Conservation (phyloP, 2,329 filamentous ascomycete species). For the Penicillium sp. region DNA sequence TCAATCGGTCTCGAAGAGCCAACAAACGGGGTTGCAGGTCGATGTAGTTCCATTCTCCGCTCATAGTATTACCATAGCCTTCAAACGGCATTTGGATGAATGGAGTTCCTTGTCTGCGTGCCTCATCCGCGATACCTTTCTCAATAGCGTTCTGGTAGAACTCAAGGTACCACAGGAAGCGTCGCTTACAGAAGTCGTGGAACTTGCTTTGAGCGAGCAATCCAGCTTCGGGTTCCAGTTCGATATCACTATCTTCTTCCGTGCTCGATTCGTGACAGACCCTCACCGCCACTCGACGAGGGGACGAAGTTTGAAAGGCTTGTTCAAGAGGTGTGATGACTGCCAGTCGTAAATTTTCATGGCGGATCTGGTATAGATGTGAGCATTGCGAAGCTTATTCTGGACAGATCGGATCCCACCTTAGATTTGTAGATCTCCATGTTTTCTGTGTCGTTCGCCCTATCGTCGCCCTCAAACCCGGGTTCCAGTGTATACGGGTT, state of each 20-base stretch:
- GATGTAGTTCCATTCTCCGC: conserved; percentile 78
- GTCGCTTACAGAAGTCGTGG: conserved; percentile 82
- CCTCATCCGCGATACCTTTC: conserved; percentile 53
- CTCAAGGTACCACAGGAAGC: conserved; percentile 95
- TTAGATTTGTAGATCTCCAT: conserved; percentile 77
- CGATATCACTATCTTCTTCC: background rate
- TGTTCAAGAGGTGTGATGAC: conserved; percentile 83
- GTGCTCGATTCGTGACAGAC: conserved; percentile 46
- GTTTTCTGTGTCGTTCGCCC: conserved; percentile 65
- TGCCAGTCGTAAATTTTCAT: conserved; percentile 83
- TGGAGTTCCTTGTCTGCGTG: conserved; percentile 61
- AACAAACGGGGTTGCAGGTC: conserved; percentile 69
- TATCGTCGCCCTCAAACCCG: conserved; percentile 77
- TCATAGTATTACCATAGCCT: conserved; percentile 72
- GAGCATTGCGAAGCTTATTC: background rate
- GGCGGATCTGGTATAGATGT: conserved; percentile 66
- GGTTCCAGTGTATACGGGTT: conserved; percentile 98
- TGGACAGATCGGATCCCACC: conserved; percentile 49
- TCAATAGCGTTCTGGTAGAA: conserved; percentile 74
- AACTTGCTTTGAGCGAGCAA: conserved; percentile 69
- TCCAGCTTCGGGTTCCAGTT: background rate
- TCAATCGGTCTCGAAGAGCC: conserved; percentile 67
- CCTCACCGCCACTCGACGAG: background rate
- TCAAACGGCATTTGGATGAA: conserved; percentile 93
- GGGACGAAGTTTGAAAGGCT: conserved; percentile 52